phyloP scores from a whole-genome alignment of 1,284 basidiomycete species.

The Blastosporella zonata region DNA sequence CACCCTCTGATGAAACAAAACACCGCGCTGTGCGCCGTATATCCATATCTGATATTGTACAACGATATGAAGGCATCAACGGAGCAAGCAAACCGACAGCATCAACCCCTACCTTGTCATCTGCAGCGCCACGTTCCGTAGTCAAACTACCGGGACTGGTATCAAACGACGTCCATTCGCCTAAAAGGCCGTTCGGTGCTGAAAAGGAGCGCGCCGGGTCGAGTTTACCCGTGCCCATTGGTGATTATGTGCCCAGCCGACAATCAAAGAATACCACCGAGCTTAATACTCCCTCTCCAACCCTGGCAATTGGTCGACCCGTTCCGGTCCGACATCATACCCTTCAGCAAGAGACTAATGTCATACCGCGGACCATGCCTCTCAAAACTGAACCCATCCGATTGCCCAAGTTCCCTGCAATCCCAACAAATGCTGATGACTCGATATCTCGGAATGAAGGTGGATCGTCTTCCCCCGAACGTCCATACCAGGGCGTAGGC shows the following conservation, averaged over 20 bases:
- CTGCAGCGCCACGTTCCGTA: conserved; percentile 7
- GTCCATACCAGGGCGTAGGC: conserved; percentile 75
- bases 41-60: conserved; percentile 82
- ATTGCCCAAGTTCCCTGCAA: conserved; percentile 20
- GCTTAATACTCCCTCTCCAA: conserved; percentile 3
- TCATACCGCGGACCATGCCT: conserved; percentile 13
- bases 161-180: conserved; percentile 16
- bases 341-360: conserved; percentile 10
- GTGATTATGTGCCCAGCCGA: conserved; percentile 4
- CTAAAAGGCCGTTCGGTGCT: conserved; percentile 11
- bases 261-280: conserved; percentile 15
- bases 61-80: conserved; percentile 68
- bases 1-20: conserved; percentile 38
- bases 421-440: conserved; percentile 30
- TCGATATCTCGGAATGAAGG: conserved; percentile 23
- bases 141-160: conserved; percentile 12
- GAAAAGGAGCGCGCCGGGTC: conserved; percentile 11
- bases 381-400: conserved; percentile 15
- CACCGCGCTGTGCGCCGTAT: conserved; percentile 50
- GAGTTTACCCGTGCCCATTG: conserved; percentile 8
- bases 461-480: conserved; percentile 64
- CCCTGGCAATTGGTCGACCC: conserved; percentile 6
- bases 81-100: conserved; percentile 21
- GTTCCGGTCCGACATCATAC: conserved; percentile 17
- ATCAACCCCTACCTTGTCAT: conserved; percentile 1